Base-by-base conservation (phyloP, 495 filamentous ascomycete genomes). In the Parachaetomium inaequale region DNA sequence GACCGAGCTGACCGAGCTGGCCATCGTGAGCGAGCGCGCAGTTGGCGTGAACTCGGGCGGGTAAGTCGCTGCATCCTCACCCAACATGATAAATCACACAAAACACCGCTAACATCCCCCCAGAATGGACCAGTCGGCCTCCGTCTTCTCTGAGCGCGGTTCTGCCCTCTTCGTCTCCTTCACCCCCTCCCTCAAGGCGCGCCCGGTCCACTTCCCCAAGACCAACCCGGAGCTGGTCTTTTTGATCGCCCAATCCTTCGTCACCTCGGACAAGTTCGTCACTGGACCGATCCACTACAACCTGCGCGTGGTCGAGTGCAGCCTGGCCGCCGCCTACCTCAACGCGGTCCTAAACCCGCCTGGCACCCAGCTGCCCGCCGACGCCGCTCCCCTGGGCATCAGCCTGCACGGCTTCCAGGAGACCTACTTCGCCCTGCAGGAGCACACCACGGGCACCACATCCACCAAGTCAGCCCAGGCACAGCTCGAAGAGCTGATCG, bases 1-100 rank as follows among this genome's bases (percentile, higher is more conserved):
- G 80, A 92, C 87, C 63, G 88, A 94, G 66, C 74, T 98, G 51
- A 86, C 92, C 1, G 92, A 96, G 70, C 78, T 98, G 38, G 92
- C 94, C 17, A 91, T 98, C 57, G 92, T 96, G 15, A 94, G 91
- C 43, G 94, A 98, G 77, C 82, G 95, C 29, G 88, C 91, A 15
- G 95, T 97, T 6, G 94, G 94, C 31, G 95, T 98, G 43, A 97
- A 97, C 73, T 95, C 92, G 6, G 94, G 94, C 71, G 94, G 93
- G 85, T 90, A 76, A 77, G 86, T 78, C n/a, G 49, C 19, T 46
- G 19, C 19, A 5, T 23, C 19, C n/a, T n/a, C n/a, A n/a, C n/a
- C n/a, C n/a, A n/a, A 34, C 32, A 5, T 34, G 5, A 6, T 34
- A 11, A 5, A n/a, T 21, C 3, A 46, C 34, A 47, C n/a, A 29